Percentiles rank a stretch among this genome's conserved stretches.
phyloP scores from a whole-genome alignment of 2,329 filamentous ascomycete species.

The Chalara sp. region DNA sequence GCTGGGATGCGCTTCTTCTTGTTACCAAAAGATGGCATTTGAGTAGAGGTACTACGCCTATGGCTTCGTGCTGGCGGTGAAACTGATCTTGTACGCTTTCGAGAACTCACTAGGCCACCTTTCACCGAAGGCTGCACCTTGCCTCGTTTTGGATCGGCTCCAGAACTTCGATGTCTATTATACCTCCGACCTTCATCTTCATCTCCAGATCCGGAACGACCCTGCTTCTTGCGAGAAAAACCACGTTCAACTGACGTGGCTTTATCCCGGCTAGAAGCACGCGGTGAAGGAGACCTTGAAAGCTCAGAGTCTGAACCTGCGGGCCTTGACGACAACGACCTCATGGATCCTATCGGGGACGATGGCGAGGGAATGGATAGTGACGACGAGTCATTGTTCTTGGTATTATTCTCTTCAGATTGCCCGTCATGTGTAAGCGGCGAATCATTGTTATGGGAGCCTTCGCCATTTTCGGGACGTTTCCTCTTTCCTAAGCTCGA shows the following conservation, averaged over 20 bases:
- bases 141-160: constrained; percentile 15
- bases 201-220: constrained; percentile 25
- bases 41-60: constrained; percentile 58
- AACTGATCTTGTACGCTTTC: constrained; percentile 36
- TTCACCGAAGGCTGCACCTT: constrained; percentile 16
- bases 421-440: constrained; percentile 17
- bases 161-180: constrained; percentile 19
- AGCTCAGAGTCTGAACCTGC: constrained; percentile 50
- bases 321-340: constrained; percentile 24
- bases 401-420: constrained; percentile 36
- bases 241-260: constrained; percentile 32
- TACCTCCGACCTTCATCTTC: constrained; percentile 18
- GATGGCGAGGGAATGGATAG: constrained; percentile 30
- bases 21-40: constrained; percentile 47
- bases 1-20: constrained; percentile 58
- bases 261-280: constrained; percentile 15
- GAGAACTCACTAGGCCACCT: constrained; percentile 11
- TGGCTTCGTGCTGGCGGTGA: constrained; percentile 55
- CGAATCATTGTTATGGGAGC: constrained; percentile 13
- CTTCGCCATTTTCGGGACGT: constrained; percentile 28
- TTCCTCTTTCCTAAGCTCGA: constrained; percentile 42
- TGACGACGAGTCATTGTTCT: background rate
- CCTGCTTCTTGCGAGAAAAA: constrained; percentile 34
- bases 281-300: constrained; percentile 25
- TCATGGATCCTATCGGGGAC: constrained; percentile 36